Evolutionary conservation across 768 basidiomycete genomes (phyloP).

Genomic region (Psilocybe cyanescens): DNA sequence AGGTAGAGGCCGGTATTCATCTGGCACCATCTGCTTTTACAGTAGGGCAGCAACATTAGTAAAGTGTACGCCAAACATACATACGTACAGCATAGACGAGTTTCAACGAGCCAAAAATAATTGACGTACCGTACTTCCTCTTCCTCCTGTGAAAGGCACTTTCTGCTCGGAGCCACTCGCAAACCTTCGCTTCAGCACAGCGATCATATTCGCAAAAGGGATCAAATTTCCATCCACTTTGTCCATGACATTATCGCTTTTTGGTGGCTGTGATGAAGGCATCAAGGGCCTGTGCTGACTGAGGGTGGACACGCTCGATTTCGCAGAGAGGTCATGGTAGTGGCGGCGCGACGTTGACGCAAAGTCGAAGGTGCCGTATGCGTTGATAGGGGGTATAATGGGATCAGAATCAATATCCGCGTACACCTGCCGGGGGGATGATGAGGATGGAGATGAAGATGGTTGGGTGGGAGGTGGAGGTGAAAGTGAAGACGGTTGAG

Average conservation of each 20-base stretch:
- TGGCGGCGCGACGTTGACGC: conserved; percentile 12
- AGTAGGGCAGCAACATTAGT: too few species aligned
- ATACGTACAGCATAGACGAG: too few species aligned
- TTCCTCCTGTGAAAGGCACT: background rate
- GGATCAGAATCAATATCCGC: conserved; percentile 28
- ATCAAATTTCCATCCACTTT: conserved; percentile 42
- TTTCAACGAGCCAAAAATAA: too few species aligned
- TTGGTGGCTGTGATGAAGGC: conserved; percentile 36
- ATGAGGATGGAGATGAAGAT: background rate
- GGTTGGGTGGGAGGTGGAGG: background rate
- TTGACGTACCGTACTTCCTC: background rate
- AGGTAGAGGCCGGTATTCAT: background rate
- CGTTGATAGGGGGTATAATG: conserved; percentile 48
- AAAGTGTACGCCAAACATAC: too few species aligned
- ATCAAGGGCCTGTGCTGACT: conserved; percentile 41
- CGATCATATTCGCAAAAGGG: conserved; percentile 35
- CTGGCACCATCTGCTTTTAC: background rate
- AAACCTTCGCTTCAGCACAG: background rate
- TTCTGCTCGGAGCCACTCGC: background rate
- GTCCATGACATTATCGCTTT: conserved; percentile 25
- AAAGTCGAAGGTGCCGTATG: conserved; percentile 51
- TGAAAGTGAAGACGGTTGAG: background rate
- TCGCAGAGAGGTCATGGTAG: conserved; percentile 20
- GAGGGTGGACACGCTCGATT: conserved; percentile 17
- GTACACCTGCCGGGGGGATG: background rate